Evolutionary conservation across 176 grass and related monocot genomes (phyloP).

Genomic region (Oryza nivara): DNA sequence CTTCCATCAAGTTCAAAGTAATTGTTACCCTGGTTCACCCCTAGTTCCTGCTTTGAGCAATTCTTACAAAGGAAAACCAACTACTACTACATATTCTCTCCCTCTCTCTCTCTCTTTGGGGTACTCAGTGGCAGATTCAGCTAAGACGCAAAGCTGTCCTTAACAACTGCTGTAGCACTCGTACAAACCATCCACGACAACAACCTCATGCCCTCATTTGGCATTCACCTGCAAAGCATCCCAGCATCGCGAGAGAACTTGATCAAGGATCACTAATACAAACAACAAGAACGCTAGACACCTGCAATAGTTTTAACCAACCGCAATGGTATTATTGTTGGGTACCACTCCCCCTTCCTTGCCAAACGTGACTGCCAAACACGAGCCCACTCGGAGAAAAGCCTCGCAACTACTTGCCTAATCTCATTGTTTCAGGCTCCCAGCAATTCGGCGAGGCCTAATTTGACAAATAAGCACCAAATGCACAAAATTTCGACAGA

Average conservation of each 20-base stretch:
- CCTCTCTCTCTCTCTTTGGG: too few species aligned
- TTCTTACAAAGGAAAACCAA: neutral
- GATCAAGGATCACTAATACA: neutral
- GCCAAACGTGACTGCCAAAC: neutral
- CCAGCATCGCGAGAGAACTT: neutral
- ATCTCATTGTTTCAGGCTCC: neutral
- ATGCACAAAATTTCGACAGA: neutral
- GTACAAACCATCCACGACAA: neutral
- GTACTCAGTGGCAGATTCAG: slow-evolving; percentile 14
- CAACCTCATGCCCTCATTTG: neutral
- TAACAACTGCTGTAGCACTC: neutral
- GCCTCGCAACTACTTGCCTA: neutral
- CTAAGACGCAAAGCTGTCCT: neutral
- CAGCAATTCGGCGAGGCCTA: neutral
- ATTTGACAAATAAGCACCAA: neutral
- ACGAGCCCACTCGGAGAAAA: neutral
- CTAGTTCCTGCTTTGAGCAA: neutral
- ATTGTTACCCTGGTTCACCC: neutral
- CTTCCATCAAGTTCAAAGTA: slow-evolving; percentile 21
- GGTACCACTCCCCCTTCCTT: neutral
- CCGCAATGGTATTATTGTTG: neutral
- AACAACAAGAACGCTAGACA: neutral
- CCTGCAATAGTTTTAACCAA: neutral
- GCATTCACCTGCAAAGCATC: neutral
- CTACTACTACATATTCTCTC: neutral